Conservation (phyloP, 1,284 basidiomycete genomes). For the Caloboletus firmus region DNA sequence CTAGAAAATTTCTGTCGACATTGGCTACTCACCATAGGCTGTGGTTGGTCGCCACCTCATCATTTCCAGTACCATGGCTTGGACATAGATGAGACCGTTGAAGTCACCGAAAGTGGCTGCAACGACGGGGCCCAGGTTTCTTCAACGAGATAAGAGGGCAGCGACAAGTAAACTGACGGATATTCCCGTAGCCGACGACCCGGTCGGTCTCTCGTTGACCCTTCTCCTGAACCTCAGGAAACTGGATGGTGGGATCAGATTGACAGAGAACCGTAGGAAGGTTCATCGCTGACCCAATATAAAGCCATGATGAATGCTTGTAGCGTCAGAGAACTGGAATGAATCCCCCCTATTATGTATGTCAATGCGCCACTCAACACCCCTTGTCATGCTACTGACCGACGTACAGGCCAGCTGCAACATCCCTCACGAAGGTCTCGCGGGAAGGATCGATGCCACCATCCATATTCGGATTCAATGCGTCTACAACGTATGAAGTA, state of each 20-base stretch:
- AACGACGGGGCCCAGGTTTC: background rate
- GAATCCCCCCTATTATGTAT: background rate
- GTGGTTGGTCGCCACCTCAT: constrained; percentile 9
- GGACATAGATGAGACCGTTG: constrained; percentile 3
- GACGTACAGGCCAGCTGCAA: constrained; percentile 6
- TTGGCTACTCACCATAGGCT: background rate
- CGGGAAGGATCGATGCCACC: background rate
- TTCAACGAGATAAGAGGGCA: background rate
- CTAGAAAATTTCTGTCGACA: background rate
- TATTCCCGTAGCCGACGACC: constrained; percentile 4
- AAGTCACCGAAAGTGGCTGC: constrained; percentile 6
- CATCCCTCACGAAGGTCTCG: constrained; percentile 1
- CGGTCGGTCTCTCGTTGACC: background rate
- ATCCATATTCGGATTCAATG: background rate
- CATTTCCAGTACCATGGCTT: constrained; percentile 8
- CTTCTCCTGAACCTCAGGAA: constrained; percentile 4
- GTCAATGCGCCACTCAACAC: background rate
- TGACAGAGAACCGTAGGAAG: background rate
- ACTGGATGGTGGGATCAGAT: background rate
- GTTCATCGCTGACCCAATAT: background rate
- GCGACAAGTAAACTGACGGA: background rate
- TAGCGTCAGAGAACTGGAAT: constrained; percentile 7
- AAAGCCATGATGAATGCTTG: constrained; percentile 3
- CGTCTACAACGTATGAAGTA: constrained; percentile 3
- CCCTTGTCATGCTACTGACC: background rate